Evolutionary conservation across 2,329 filamentous ascomycete genomes (phyloP), one percentile per base, ranked within the genome.

Genomic region (Diaporthe capsici): DNA sequence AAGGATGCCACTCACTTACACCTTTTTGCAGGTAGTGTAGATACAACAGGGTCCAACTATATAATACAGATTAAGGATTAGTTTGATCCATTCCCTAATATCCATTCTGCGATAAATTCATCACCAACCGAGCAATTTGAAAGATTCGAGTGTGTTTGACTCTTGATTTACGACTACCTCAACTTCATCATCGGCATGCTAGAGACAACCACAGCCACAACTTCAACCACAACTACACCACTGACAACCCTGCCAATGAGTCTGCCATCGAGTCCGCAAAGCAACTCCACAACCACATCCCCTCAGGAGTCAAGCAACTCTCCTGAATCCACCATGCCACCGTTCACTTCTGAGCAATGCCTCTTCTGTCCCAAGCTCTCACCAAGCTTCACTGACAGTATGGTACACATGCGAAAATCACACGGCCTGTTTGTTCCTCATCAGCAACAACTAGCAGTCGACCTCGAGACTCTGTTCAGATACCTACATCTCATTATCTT

Each of bases 401-500:
- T 88, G 1, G 58, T 73, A 1, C 89, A 91, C 79, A 90, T 91
- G 89, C 83, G 83, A 39, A 83, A 82, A 25, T 75, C 81, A 3
- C 89, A 91, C 77, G 84, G 88, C 57, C 81, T 91, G 4, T 83
- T 85, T 67, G 79, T 90, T 8, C 22, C 86, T 85, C 0, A 80
- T 85, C 39, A 80, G 78, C 44, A 76, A 37, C 79, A 82, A 13
- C 81, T 91, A 0, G 76, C 82, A 1, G 85, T 89, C 13, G 88
- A 90, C 72, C 76, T 86, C 3, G 85, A 87, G 49, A 86, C 86
- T 0, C 80, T 91, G 2, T 81, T 90, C 49, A 78, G 82, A 55
- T 90, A 90, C 72, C 80, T 90, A 0, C 84, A 87, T 71, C 83
- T 89, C 12, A 80, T 90, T 28, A 86, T 90, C 20, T 86, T 82